Conservation (phyloP, 169 alveolate species). For the Plasmodium coatneyi region DNA sequence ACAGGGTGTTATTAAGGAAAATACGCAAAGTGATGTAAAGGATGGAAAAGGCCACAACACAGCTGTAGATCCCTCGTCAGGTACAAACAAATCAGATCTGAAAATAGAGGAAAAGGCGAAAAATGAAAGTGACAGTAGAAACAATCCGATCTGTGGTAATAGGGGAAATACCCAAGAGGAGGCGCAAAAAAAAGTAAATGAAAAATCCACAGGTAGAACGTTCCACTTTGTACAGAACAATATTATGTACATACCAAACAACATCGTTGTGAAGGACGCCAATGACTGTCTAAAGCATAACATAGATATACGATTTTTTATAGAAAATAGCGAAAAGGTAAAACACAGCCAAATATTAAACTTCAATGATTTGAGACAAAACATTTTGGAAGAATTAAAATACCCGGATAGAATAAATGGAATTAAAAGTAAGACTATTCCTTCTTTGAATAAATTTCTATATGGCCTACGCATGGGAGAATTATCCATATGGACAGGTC, state of each 20-base stretch:
- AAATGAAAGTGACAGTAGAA: neutral
- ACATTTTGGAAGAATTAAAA: constrained; percentile 84
- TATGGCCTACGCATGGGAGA: constrained; percentile 96
- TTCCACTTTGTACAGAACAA: constrained; percentile 45
- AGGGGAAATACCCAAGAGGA: neutral
- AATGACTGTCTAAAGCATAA: constrained; percentile 91
- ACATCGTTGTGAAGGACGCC: constrained; percentile 90
- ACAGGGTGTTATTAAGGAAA: constrained; percentile 25
- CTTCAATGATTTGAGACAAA: constrained; percentile 88
- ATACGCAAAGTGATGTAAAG: neutral
- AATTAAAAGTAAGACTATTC: constrained; percentile 82
- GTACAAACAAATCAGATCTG: neutral
- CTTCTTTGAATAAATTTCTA: constrained; percentile 83
- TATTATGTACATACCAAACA: constrained; percentile 53
- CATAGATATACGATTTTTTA: constrained; percentile 77
- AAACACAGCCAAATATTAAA: constrained; percentile 91
- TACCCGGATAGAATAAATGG: constrained; percentile 86
- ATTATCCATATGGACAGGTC: constrained; percentile 95
- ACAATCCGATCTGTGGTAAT: neutral
- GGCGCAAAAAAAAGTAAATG: neutral
- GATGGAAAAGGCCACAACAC: neutral
- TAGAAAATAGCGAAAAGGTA: constrained; percentile 84
- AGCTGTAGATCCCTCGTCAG: neutral
- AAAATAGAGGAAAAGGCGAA: neutral
- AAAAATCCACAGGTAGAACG: neutral